These are phyloP conservation scores for Globisporangium cederbergense DNA, from an alignment of 352 stramenopile species.

Conservation along the genomic window DNA sequence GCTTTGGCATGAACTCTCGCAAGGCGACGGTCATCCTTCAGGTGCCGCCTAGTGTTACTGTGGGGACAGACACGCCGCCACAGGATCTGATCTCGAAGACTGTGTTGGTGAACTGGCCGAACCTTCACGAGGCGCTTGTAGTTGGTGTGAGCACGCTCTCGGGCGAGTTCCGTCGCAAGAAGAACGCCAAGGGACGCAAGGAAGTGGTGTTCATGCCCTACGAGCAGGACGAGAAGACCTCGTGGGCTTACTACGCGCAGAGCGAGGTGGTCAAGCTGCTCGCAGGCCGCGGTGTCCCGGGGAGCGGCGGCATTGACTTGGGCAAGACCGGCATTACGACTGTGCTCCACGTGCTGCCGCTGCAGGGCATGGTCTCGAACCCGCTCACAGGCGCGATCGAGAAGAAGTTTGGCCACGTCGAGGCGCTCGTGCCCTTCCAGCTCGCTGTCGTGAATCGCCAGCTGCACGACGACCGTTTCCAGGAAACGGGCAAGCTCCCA, in stretches of 20 bases:
- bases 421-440: conserved; percentile 96
- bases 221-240: conserved; percentile 47
- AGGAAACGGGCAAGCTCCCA: conserved; percentile 76
- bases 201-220: conserved; percentile 45
- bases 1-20: conserved; percentile 90
- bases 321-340: conserved; percentile 72
- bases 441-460: conserved; percentile 90
- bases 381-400: conserved; percentile 89
- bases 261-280: conserved; percentile 72
- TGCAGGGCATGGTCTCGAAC: conserved; percentile 94
- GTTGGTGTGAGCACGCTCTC: conserved; percentile 67
- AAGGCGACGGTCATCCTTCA: conserved; percentile 79
- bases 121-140: conserved; percentile 95
- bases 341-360: conserved; percentile 80
- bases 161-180: conserved; percentile 55
- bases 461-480: conserved; percentile 94
- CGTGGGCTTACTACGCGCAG: conserved; percentile 66
- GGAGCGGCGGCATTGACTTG: conserved; percentile 92
- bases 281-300: conserved; percentile 67
- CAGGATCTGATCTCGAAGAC: conserved; percentile 55
- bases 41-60: conserved; percentile 29
- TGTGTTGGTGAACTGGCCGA: conserved; percentile 97
- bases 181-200: conserved; percentile 11
- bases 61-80: conserved; percentile 21
- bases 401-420: conserved; percentile 95